Conservation (phyloP, 352 stramenopile genomes). For the Globisporangium polare region DNA sequence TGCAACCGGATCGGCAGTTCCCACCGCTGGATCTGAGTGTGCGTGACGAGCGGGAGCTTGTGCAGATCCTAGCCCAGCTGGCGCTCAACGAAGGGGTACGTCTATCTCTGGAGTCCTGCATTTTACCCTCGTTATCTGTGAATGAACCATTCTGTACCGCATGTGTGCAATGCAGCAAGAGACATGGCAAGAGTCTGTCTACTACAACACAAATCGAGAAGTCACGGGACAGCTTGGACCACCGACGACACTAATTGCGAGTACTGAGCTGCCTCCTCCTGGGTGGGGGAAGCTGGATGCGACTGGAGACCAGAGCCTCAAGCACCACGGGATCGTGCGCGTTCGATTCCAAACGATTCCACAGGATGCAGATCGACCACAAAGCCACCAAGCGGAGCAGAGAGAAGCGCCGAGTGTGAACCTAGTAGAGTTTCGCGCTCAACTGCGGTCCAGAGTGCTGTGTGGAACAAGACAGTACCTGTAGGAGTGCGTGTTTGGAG, state of each 20-base stretch:
- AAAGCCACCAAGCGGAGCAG: conserved; percentile 9
- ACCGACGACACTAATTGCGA: conserved; percentile 6
- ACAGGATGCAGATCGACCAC: background rate
- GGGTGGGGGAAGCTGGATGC: conserved; percentile 48
- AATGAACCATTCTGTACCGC: background rate
- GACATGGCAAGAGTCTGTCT: conserved; percentile 30
- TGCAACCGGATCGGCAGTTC: conserved; percentile 74
- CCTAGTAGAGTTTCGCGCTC: conserved; percentile 16
- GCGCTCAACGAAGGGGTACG: conserved; percentile 60
- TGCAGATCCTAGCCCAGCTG: conserved; percentile 74
- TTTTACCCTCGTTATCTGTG: background rate
- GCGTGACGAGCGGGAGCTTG: conserved; percentile 71
- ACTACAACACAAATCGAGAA: conserved; percentile 15
- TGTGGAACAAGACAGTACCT: conserved; percentile 39
- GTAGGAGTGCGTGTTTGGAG: background rate
- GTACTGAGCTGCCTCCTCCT: conserved; percentile 27
- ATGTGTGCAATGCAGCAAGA: conserved; percentile 11
- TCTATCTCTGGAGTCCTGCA: background rate
- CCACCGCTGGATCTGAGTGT: conserved; percentile 62
- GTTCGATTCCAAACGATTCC: conserved; percentile 34
- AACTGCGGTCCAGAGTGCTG: conserved; percentile 26
- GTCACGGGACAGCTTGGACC: conserved; percentile 6
- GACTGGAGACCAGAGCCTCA: conserved; percentile 52
- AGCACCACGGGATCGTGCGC: conserved; percentile 51
- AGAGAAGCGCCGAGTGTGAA: background rate